Evolutionary conservation across 2,329 filamentous ascomycete genomes (phyloP), one percentile per base, ranked within the genome.

Genomic region (Diplodia seriata): DNA sequence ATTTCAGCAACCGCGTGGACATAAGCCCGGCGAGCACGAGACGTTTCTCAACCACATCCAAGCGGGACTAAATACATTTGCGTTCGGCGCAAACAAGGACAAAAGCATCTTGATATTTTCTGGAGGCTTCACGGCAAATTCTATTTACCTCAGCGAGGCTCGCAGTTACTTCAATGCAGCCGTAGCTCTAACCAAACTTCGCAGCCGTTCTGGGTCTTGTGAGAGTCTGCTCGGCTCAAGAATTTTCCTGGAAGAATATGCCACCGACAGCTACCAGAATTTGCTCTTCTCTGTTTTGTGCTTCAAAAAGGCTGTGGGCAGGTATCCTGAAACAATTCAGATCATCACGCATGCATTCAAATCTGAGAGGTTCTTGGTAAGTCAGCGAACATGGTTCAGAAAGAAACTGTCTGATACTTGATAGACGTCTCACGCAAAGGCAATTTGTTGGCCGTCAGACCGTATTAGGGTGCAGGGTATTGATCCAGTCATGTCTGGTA

Each of bases 241-340:
- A 29, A 81, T 92, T 20, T 75, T 87, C 0, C 74, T 87, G 2
- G 93, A 97, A 75, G 85, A 89, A 9, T 84, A 86, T 66, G 92
- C 94, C 0, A 88, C 94, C 1, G 94, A 97, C 78, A 94, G 91
- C 1, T 94, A 92, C 74, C 90, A 93, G 75, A 97, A 97, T 75
- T 80, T 97, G 5, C 80, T 97, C 18, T 93, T 94, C 76, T 90
- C 90, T 14, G 81, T 97, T 73, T 82, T 90, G 70, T 81, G 83
- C 3, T 87, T 85, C 69, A 74, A 76, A 4, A 74, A 76, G 33
- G 74, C 74, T 2, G 77, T 75, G 1, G 80, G 80, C 4, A 63
- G 56, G 1, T 84, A 82, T 69, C 82, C 82, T 0, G 71, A 74
- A 23, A 74, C 75, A 1, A 73, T 84, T 26, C 80, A 79, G 1